Evolutionary conservation across 768 basidiomycete genomes (phyloP), one percentile per base, ranked within the genome.

Genomic region (Strobilomyces echinocephalus): DNA sequence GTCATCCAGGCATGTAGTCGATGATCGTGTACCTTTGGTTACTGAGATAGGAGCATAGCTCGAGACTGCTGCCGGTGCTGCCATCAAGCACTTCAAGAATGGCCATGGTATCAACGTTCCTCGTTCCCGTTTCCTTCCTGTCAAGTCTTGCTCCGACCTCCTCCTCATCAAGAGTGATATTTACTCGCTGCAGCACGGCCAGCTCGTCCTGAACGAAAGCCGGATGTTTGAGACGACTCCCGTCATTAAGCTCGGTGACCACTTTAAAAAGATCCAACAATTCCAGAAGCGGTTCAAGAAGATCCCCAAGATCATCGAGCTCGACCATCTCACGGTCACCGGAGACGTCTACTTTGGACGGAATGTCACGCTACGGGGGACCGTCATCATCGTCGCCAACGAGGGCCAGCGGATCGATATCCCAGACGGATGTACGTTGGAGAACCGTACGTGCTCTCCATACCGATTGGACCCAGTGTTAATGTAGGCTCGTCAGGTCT

Each of bases 221-320:
- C 66, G 82, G 49, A 78, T 83, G 75, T 85, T 85, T 67, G 74
- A 74, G 60, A 76, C 76, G 20, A 81, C 82, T 2, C 87, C 87
- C 2, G 86, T 88, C 54, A 82, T 88, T 72, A 88, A 88, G 75
- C 82, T 87, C 33, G 84, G 85, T 30, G 84, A 85, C 64, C 79
- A 83, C 64, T 88, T 88, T 73, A 88, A 87, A 77, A 88, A 88
- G 78, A 81, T 82, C 52, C 73, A 73, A 47, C 71, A 82, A 60
- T 87, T 87, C 74, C 82, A 86, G 71, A 84, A 85, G 63, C 79
- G 85, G 14, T 87, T 87, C 82, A 83, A 83, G 73, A 81, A 81
- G 67, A 85, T 88, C 52, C 86, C 87, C 34, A 79, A 79, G 67
- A 83, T 87, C 59, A 72, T 83, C 56, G 87, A 88, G 67, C 76